These are phyloP conservation scores for Tephrocybe sp. DNA, from an alignment of 768 basidiomycete genomes.

Conservation along the genomic window DNA sequence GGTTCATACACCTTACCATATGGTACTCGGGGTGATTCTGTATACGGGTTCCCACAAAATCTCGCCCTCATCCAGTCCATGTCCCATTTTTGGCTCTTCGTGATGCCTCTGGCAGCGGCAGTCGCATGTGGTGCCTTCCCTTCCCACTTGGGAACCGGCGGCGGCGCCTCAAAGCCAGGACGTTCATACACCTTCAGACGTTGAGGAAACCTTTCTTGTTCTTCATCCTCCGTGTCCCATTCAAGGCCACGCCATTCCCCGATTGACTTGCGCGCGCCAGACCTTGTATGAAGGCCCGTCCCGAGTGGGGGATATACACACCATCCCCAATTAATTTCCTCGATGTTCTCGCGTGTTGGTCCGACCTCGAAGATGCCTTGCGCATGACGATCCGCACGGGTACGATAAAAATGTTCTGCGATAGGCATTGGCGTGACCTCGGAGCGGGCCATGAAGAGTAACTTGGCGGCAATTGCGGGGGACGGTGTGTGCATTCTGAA, in stretches of 20 bases:
- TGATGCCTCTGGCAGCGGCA: not conserved
- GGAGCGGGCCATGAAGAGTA: constrained; percentile 60
- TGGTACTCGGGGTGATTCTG: constrained; percentile 8
- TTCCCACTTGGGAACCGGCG: constrained; percentile 10
- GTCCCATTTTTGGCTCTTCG: constrained; percentile 43
- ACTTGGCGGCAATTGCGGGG: constrained; percentile 56
- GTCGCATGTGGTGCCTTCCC: constrained; percentile 19
- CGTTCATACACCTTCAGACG: not conserved
- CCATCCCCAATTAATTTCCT: constrained; percentile 51
- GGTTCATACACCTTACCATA: constrained; percentile 36
- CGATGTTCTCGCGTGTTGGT: constrained; percentile 60
- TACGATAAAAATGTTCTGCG: constrained; percentile 36
- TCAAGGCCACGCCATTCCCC: constrained; percentile 4
- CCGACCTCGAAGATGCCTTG: constrained; percentile 24
- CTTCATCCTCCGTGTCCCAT: constrained; percentile 2
- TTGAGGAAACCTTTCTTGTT: not conserved
- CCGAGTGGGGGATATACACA: constrained; percentile 27
- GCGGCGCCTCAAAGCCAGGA: not conserved
- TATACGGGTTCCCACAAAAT: constrained; percentile 32
- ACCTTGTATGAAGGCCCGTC: not conserved
- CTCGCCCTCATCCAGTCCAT: constrained; percentile 52
- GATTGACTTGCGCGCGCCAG: not conserved
- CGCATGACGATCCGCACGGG: constrained; percentile 23
- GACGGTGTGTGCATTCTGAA: constrained; percentile 39
- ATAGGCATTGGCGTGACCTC: constrained; percentile 47